Percentiles rank a stretch among this genome's conserved stretches.
These are phyloP conservation scores for Cavenderia fasciculata DNA, from an alignment of 78 protist species.

Conservation along the genomic window DNA sequence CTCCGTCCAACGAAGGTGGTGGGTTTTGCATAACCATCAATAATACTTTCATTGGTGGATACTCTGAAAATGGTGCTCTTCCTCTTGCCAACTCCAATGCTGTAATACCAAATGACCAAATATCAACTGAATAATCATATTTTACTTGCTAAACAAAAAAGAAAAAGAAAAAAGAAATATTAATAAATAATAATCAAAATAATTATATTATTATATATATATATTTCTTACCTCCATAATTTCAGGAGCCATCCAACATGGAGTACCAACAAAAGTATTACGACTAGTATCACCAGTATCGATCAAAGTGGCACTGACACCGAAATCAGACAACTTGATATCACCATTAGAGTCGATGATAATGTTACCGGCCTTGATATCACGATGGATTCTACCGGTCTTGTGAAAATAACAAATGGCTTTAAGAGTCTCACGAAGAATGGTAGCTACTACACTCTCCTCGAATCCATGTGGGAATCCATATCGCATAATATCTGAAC, in stretches of 20 bases:
- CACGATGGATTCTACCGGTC: conserved; percentile 85
- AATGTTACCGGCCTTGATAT: conserved; percentile 86
- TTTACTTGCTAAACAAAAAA: conserved; percentile 87
- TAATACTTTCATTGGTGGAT: conserved; percentile 91
- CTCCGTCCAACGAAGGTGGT: conserved; percentile 80
- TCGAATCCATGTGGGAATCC: conserved; percentile 72
- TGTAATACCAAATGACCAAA: conserved; percentile 94
- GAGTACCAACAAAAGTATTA: conserved; percentile 89
- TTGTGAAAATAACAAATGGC: conserved; percentile 72
- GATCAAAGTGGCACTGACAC: conserved; percentile 77
- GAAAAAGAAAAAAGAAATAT: not conserved
- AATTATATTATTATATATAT: not conserved
- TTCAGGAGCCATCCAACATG: conserved; percentile 96
- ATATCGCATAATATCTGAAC: conserved; percentile 85
- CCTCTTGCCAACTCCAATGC: conserved; percentile 92
- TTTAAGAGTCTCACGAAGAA: conserved; percentile 42
- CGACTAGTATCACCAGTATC: conserved; percentile 75
- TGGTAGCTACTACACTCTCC: conserved; percentile 87
- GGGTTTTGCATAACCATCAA: conserved; percentile 86
- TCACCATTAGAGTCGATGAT: conserved; percentile 73
- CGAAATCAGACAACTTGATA: conserved; percentile 84
- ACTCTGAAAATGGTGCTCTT: conserved; percentile 94
- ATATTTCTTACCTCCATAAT: conserved; percentile 79
- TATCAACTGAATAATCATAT: conserved; percentile 91
- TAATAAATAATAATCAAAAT: not conserved